Conservation (phyloP, 768 basidiomycete species). For the Cystofilobasidium capitatum region DNA sequence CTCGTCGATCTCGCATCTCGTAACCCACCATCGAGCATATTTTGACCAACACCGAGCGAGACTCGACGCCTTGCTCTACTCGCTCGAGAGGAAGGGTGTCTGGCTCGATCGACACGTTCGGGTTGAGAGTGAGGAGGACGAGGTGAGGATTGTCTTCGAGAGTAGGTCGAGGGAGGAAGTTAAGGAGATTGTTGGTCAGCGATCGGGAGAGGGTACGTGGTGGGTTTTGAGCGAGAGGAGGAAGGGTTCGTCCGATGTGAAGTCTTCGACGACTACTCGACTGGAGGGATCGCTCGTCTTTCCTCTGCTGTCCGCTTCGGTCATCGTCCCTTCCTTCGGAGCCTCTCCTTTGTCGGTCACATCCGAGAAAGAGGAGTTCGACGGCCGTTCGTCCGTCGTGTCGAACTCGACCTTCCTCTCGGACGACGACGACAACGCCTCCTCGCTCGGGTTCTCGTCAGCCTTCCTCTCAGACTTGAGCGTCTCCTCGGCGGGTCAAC, state of each 20-base stretch:
- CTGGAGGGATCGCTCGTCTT: background rate
- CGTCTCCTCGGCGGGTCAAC: background rate
- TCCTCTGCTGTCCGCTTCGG: background rate
- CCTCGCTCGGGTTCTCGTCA: constrained; percentile 3
- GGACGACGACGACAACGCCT: background rate
- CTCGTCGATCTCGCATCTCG: constrained; percentile 8
- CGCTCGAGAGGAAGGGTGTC: constrained; percentile 4
- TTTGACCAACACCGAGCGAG: background rate
- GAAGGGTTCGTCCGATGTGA: background rate
- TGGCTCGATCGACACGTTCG: background rate
- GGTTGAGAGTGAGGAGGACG: background rate
- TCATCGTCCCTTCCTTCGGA: background rate
- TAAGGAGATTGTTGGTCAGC: background rate
- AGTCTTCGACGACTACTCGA: no score
- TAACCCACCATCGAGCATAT: background rate
- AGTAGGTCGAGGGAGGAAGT: background rate
- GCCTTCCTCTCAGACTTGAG: constrained; percentile 4
- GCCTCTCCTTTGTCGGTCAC: background rate
- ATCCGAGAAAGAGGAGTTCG: background rate
- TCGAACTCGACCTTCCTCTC: background rate
- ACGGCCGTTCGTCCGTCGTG: background rate
- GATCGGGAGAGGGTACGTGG: background rate
- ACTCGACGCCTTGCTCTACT: constrained; percentile 1
- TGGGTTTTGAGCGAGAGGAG: background rate
- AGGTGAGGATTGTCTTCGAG: background rate